Conservation (phyloP, 2,329 filamentous ascomycete species). For the Aspergillus unguis region DNA sequence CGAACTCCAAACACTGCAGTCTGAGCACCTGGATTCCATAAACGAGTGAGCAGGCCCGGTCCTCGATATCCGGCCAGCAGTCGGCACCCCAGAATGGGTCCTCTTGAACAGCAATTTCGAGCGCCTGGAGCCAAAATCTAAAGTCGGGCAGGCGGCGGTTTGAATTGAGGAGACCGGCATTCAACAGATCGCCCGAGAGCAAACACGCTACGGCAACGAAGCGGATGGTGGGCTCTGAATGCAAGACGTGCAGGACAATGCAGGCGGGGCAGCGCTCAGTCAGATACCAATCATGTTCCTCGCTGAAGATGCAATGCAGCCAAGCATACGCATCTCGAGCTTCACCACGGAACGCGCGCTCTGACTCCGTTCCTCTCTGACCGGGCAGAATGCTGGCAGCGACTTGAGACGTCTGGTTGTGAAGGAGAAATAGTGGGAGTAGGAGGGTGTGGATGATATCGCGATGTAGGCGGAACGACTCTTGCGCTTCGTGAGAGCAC, state of each 20-base stretch:
- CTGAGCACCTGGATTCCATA: slow-evolving; percentile 40
- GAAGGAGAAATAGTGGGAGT: slow-evolving; percentile 56
- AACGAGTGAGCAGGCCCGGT: slow-evolving; percentile 37
- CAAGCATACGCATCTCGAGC: slow-evolving; percentile 58
- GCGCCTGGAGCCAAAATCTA: slow-evolving; percentile 38
- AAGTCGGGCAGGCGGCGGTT: slow-evolving; percentile 29
- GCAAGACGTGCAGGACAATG: slow-evolving; percentile 41
- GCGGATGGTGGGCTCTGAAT: slow-evolving; percentile 46
- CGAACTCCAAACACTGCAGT: slow-evolving; percentile 39
- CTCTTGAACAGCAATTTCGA: slow-evolving; percentile 40
- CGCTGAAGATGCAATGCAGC: slow-evolving; percentile 57
- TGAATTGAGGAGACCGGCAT: slow-evolving; percentile 20
- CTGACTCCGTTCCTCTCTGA: slow-evolving; percentile 50
- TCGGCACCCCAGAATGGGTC: slow-evolving; percentile 44
- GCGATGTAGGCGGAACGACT: slow-evolving; percentile 50
- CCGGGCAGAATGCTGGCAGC: slow-evolving; percentile 51
- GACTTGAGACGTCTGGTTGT: slow-evolving; percentile 52
- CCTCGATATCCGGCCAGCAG: slow-evolving; percentile 43
- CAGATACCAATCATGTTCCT: slow-evolving; percentile 57
- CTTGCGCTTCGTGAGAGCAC: slow-evolving; percentile 30
- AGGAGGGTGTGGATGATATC: slow-evolving; percentile 59
- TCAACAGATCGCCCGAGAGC: slow-evolving; percentile 35
- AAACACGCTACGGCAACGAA: slow-evolving; percentile 42
- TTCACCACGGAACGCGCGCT: slow-evolving; percentile 56
- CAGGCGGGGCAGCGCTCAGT: slow-evolving; percentile 54